Base-by-base conservation (phyloP, 352 stramenopile genomes). In the Elongisporangium prolatum region DNA sequence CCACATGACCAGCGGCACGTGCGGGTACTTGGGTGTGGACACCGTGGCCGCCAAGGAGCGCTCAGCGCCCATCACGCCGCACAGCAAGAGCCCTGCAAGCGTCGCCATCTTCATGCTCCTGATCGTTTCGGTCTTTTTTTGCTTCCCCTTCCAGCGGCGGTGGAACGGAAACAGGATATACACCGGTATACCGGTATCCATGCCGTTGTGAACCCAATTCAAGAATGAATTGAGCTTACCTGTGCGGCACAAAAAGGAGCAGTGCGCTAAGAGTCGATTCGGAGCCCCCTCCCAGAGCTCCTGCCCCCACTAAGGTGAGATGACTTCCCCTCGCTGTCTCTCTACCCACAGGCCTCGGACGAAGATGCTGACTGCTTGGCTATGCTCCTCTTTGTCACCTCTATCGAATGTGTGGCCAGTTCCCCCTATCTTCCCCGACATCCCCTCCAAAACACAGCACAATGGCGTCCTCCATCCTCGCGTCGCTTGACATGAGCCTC, bases 401-500 rank as follows among this genome's bases (percentile, higher is more conserved):
- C 22, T 13, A 40, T 40, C 28, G 28, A 40, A 40, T 13, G 28
- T 13, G 8, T 40, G 9, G 4, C 14, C 28, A 40, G 28, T 40
- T 40, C 55, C 17, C 21, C 21, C n/a, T 17, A 20, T 48, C 20
- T 20, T 57, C 34, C 24, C 25, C 25, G 9, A 18, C 18, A 22
- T 16, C 34, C 49, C 34, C 47, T 48, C 55, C 28, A n/a, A 50
- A 56, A 56, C 56, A 63, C 21, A 21, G 59, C n/a, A 53, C 25
- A 56, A 74, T 60, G 44, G 86, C 88, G 78, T 93, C 83, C 64
- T 90, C 80, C 21, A 88, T 93, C 65, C 69, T 93, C 50, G 78
- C 78, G 9, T 90, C 83, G 50, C 75, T 93, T 38, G 83, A 93
- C 65, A 93, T 93, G 83, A 90, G 80, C 65, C 69, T 93, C 55